Evolutionary conservation across 768 basidiomycete genomes (phyloP).

Genomic region (Rhodocollybia butyracea): DNA sequence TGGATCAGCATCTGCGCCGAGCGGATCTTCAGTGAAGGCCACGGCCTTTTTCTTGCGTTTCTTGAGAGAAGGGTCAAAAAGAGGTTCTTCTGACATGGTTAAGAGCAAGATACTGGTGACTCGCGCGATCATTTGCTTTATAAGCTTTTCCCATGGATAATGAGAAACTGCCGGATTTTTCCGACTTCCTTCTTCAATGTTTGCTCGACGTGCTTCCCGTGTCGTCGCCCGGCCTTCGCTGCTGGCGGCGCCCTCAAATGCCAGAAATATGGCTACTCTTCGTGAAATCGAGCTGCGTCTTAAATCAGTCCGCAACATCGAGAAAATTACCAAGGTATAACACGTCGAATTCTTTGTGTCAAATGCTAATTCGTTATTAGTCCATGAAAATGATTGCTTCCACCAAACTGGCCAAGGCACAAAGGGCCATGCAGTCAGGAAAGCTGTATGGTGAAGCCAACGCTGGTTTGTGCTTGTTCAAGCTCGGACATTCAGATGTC

Average conservation of each 20-base stretch:
- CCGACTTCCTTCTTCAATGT: conserved; percentile 35
- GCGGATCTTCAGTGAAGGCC: conserved; percentile 80
- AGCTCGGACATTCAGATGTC: conserved; percentile 2
- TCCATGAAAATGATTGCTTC: conserved; percentile 99
- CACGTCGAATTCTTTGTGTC: background rate
- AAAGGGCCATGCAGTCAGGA: conserved; percentile 87
- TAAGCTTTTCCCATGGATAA: conserved; percentile 4
- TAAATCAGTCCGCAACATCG: conserved; percentile 96
- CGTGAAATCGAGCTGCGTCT: conserved; percentile 95
- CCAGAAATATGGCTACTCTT: conserved; percentile 94
- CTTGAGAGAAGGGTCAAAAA: conserved; percentile 83
- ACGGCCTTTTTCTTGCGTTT: conserved; percentile 88
- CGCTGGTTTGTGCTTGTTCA: conserved; percentile 55
- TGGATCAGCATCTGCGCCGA: conserved; percentile 79
- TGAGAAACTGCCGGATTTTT: conserved; percentile 40
- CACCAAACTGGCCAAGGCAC: conserved; percentile 93
- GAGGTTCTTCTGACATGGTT: conserved; percentile 66
- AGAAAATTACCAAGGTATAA: conserved; percentile 97
- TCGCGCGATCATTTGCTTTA: conserved; percentile 8
- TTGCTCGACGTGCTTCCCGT: conserved; percentile 45
- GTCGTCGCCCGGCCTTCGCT: conserved; percentile 31
- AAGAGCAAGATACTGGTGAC: conserved; percentile 3
- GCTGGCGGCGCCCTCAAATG: conserved; percentile 44
- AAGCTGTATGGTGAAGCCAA: conserved; percentile 93
- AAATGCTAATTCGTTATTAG: conserved; percentile 32